Evolutionary conservation across 257 asterid species (phyloP), one percentile per base, ranked within the genome.

Genomic region (Ajuga chamaepitys): DNA sequence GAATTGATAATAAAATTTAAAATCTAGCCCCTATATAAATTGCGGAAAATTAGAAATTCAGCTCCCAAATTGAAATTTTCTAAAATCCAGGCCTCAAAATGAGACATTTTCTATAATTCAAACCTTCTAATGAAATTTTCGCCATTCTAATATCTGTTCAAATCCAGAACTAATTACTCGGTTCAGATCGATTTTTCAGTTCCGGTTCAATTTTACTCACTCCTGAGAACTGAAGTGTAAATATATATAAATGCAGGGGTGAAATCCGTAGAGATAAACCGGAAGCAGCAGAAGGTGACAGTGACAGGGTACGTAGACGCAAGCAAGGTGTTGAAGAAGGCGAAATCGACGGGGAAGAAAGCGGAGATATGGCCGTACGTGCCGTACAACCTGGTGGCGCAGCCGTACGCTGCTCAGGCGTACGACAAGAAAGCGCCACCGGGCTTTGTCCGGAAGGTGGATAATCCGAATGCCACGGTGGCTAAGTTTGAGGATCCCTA

Each of bases 391-490:
- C 76, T 88, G 72, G 98, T 91, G 76, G 88, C 98, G 38, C 95
- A 86, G 66, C 98, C 98, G 1, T 88, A 91, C 56, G 86, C 94
- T 0, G 82, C 85, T 1, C 81, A 66, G 64, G 71, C 88, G 38
- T 91, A 91, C 62, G 98, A 91, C 84, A 86, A 85, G 85, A 88
- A 80, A 67, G 98, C 98, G 13, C 98, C 98, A 0, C 88, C 98
- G 3, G 96, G 95, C 0, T 82, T 68, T 18, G 98, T 91, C 47
- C 77, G 98, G 57, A 80, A 74, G 57, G 86, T 81, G 0, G 93
- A 84, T 1, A 70, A 75, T 57, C 75, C 78, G 20, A 67, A 22
- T 25, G 75, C 69, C 7, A 68, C 70, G 0, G 72, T 80, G 3
- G 56, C 77, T 0, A 79, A 67, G 74, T 77, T 32, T 50, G 97